Evolutionary conservation across 371 early-diverging fungal species (phyloP).

Genomic region (Agmasoma carcini): DNA sequence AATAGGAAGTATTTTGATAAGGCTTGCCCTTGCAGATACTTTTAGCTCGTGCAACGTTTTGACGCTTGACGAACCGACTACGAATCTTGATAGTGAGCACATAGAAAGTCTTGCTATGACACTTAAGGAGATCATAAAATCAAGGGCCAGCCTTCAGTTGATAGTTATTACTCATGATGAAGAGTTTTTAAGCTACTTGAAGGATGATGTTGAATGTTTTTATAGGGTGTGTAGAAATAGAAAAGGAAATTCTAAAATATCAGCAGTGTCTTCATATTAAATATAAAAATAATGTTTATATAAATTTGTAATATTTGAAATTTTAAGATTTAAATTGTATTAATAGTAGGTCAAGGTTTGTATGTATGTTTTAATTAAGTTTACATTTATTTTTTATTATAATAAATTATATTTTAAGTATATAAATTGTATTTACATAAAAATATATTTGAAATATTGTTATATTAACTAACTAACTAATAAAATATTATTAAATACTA

Average conservation of each 20-base stretch:
- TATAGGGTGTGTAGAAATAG: constrained; percentile 49
- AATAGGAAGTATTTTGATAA: constrained; percentile 79
- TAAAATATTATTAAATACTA: no score
- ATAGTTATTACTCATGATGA: constrained; percentile 98
- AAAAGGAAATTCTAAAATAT: constrained; percentile 36
- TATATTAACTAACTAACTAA: no score
- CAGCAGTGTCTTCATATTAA: constrained; percentile 13
- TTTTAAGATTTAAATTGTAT: no score
- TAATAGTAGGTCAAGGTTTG: no score
- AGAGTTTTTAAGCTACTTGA: constrained; percentile 70
- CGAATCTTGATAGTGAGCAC: constrained; percentile 86
- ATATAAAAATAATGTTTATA: background rate
- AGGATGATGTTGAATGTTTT: constrained; percentile 48
- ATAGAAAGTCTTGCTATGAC: constrained; percentile 72
- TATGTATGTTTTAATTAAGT: background rate
- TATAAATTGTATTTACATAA: background rate
- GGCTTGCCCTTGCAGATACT: constrained; percentile 85
- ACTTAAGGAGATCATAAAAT: constrained; percentile 53
- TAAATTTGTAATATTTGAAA: background rate
- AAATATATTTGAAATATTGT: no score
- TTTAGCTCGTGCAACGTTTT: constrained; percentile 89
- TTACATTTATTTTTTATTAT: background rate
- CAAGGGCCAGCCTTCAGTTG: constrained; percentile 78
- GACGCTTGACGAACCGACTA: constrained; percentile 95
- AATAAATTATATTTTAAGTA: background rate